Base-by-base conservation (phyloP, 2,329 filamentous ascomycete genomes). In the Epichloe baconii region DNA sequence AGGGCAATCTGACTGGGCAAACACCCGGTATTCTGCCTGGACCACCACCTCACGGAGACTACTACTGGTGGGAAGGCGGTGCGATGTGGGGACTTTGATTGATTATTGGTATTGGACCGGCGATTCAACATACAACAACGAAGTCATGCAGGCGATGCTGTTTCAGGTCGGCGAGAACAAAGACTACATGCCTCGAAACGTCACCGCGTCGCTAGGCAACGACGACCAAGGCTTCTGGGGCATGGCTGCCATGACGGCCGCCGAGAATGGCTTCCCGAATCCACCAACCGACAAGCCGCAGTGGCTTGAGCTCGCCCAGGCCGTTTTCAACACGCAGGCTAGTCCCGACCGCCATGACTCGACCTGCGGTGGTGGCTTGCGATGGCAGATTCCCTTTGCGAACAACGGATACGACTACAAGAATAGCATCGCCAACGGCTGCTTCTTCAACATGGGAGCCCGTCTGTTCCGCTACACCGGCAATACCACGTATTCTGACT, bases 341-440 rank as follows among this genome's bases (percentile, higher is more conserved):
- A 63, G 61, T 19, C 67, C 71, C 2, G 74, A 79, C 44, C 83
- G 83, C 70, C 81, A 86, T 59, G 73, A 73, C 8, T 65, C 69
- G 0, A 66, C 66, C 0, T 73, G 72, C 17, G 80, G 79, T 53
- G 76, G 75, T 44, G 86, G 86, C 19, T 65, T 90, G 55, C 75
- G 84, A 58, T 88, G 85, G 85, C 86, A 91, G 69, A 85, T 91
- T 54, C 87, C 82, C 56, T 71, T 77, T 5, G 81, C 83, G 58
- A 88, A 90, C 63, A 76, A 73, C 44, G 87, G 86, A 36, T 91
- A 86, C 65, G 75, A 83, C 61, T 89, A 90, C 72, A 93, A 83
- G 64, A 83, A 83, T 65, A 71, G 69, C 71, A 52, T 59, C 60
- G 76, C 79, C 23, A 82, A 81, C 55, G 79, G 77, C 44, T 76